A percentile compares a stretch with the other conserved stretches of the same genome.
These are phyloP conservation scores for Aspergillus carbonarius DNA, from an alignment of 2,329 filamentous ascomycete species.

Conservation along the genomic window DNA sequence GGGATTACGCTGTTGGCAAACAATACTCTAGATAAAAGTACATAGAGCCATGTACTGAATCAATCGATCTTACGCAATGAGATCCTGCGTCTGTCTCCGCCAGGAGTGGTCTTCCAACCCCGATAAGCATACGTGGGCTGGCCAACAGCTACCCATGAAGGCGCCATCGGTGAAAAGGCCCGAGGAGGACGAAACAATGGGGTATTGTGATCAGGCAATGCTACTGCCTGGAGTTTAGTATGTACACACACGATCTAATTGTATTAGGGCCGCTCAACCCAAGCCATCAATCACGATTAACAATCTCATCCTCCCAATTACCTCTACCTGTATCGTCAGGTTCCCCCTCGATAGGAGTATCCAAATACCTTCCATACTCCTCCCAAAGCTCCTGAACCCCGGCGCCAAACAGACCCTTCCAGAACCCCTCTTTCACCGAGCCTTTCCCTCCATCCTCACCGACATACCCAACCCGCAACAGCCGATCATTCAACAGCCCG, in stretches of 20 bases:
- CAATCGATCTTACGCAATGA: slow-evolving; percentile 12
- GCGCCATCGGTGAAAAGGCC: background rate
- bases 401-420: slow-evolving; percentile 58
- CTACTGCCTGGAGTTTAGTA: no score
- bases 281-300: slow-evolving; percentile 18
- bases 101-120: background rate
- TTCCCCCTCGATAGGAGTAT: slow-evolving; percentile 28
- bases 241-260: no score
- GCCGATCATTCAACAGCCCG: slow-evolving; percentile 47
- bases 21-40: slow-evolving; percentile 11
- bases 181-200: no score
- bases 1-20: slow-evolving; percentile 1
- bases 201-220: no score
- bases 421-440: slow-evolving; percentile 26
- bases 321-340: slow-evolving; percentile 9
- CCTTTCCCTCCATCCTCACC: slow-evolving; percentile 21
- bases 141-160: background rate
- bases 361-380: slow-evolving; percentile 62
- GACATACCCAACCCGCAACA: slow-evolving; percentile 38
- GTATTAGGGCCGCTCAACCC: background rate
- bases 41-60: slow-evolving; percentile 24
- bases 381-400: slow-evolving; percentile 70
- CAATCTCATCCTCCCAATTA: slow-evolving; percentile 30
- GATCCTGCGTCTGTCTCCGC: background rate
- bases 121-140: background rate